Percentiles rank a stretch among this genome's conserved stretches.
Evolutionary conservation across 768 basidiomycete species (phyloP).

Genomic region (Aureoboletus auriporus): DNA sequence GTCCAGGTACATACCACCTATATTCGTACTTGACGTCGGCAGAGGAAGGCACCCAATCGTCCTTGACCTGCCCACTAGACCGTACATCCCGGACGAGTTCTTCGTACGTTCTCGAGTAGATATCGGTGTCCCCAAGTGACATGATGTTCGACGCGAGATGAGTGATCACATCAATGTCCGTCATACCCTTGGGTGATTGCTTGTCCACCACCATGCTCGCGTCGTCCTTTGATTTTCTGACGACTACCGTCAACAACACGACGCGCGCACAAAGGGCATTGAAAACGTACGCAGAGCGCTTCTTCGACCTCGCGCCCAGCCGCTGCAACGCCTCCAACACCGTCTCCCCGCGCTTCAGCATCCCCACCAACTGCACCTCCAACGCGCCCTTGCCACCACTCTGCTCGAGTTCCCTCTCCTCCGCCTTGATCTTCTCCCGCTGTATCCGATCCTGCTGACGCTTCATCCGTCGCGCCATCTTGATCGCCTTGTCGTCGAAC

Average conservation of each 20-base stretch:
- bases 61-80: constrained; percentile 62
- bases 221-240: constrained; percentile 26
- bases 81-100: constrained; percentile 76
- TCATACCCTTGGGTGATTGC: constrained; percentile 28
- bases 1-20: constrained; percentile 64
- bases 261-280: not conserved
- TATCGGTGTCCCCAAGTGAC: constrained; percentile 80
- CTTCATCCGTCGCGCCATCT: constrained; percentile 72
- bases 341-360: constrained; percentile 87
- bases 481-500: constrained; percentile 80
- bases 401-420: constrained; percentile 69
- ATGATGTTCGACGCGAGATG: constrained; percentile 86
- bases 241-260: constrained; percentile 1
- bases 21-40: constrained; percentile 79
- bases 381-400: constrained; percentile 61
- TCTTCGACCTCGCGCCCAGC: constrained; percentile 66
- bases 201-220: constrained; percentile 53
- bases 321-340: constrained; percentile 87
- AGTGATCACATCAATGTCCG: constrained; percentile 75
- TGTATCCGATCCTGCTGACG: constrained; percentile 71
- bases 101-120: constrained; percentile 85
- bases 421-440: constrained; percentile 61
- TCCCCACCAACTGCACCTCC: constrained; percentile 62
- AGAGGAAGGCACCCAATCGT: constrained; percentile 71
- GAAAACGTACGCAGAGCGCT: constrained; percentile 24